Percentiles rank a stretch among this genome's conserved stretches.
phyloP scores from a whole-genome alignment of 768 basidiomycete species.

The Lanmaoa rubissima region DNA sequence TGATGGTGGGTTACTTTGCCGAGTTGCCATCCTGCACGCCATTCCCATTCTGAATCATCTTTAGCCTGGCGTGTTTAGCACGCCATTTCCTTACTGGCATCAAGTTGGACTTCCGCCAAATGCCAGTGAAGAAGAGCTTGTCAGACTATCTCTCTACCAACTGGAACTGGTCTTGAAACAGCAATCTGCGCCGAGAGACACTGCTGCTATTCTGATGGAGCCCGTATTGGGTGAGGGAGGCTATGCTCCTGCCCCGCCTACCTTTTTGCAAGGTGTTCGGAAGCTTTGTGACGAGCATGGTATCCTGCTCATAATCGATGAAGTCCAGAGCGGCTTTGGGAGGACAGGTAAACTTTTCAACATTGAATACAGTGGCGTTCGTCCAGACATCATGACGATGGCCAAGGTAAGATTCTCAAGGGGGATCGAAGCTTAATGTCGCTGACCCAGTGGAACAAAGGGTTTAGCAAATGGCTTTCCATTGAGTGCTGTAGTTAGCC shows the following conservation, averaged over 20 bases:
- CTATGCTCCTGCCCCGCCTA: slow-evolving; percentile 83
- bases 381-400: slow-evolving; percentile 84
- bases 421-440: neutral
- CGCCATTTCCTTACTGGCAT: slow-evolving; percentile 94
- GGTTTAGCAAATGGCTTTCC: slow-evolving; percentile 94
- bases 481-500: slow-evolving; percentile 78
- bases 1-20: slow-evolving; percentile 61
- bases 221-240: slow-evolving; percentile 95
- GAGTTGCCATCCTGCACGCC: neutral
- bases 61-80: slow-evolving; percentile 79
- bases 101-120: slow-evolving; percentile 59
- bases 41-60: neutral
- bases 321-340: slow-evolving; percentile 89
- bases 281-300: slow-evolving; percentile 83
- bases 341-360: slow-evolving; percentile 81
- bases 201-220: slow-evolving; percentile 92
- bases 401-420: slow-evolving; percentile 64
- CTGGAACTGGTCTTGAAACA: slow-evolving; percentile 77
- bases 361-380: slow-evolving; percentile 80
- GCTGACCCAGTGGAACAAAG: slow-evolving; percentile 31
- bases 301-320: slow-evolving; percentile 82
- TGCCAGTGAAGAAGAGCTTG: slow-evolving; percentile 56
- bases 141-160: slow-evolving; percentile 69
- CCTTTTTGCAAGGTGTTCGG: slow-evolving; percentile 78
- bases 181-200: slow-evolving; percentile 80